Base-by-base conservation (phyloP, 2,329 filamentous ascomycete genomes). In the Paraphoma sp. region DNA sequence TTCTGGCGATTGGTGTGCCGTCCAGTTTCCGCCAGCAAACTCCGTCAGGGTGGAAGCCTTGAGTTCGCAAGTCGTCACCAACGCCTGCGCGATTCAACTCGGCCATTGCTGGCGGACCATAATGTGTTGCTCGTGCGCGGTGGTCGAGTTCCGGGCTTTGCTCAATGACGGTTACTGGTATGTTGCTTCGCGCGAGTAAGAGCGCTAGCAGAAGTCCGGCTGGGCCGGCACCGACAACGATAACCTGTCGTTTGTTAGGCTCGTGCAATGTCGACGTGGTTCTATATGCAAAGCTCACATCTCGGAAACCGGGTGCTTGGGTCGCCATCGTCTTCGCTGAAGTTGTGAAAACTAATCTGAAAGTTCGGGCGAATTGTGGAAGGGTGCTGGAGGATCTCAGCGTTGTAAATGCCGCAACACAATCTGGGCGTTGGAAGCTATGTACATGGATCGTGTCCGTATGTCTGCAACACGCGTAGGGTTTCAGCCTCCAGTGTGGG, bases 71-170 rank as follows among this genome's bases (percentile, higher is more conserved):
- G 52, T 81, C 77, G 9, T 80, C 78, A n/a, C 86, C 71, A 9
- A 87, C 79, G 0, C 85, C 85, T 0, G 85, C 85, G 7, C 82
- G 79, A 36, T 74, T 68, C 38, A 88, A 77, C 54, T 86, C 84
- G 28, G 81, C 80, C 42, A 84, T 81, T 1, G 84, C 84, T 0
- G 84, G 78, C 0, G 82, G 76, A 2, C 81, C 83, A 67, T 87
- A 87, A 70, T 87, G 83, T 0, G 85, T 83, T 11, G 86, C 86
- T 11, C 86, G 83, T 0, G 86, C 85, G 49, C 83, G 82, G 50
- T 81, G 75, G 73, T 87, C 84, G 16, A 87, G 77, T 40, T 79
- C 74, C 17, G 79, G 66, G 1, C 79, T 77, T 3, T 80, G 80
- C 59, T 88, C 86, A 45, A 88, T 75, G 8, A 86, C 73, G 10